These are phyloP conservation scores for Paecilomyces sp. DNA, from an alignment of 2,329 filamentous ascomycete genomes.

Conservation along the genomic window DNA sequence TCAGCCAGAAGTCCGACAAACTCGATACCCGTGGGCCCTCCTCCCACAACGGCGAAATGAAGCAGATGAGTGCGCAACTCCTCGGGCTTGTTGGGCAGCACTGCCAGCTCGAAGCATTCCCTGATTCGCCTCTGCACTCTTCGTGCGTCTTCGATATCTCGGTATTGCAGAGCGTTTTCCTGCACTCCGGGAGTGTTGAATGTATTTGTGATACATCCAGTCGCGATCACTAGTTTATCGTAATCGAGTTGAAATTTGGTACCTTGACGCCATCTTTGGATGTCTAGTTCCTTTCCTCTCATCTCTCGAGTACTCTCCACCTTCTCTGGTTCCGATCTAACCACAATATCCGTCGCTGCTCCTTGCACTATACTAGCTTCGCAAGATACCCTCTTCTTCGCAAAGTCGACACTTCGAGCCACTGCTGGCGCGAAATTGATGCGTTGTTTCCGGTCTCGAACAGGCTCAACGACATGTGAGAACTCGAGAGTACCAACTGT, in stretches of 20 bases:
- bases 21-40: conserved; percentile 43
- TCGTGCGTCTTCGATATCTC: conserved; percentile 65
- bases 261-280: conserved; percentile 41
- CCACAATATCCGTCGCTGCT: conserved; percentile 11
- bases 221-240: conserved; percentile 71
- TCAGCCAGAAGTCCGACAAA: conserved; percentile 47
- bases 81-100: conserved; percentile 43
- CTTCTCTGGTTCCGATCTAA: conserved; percentile 7
- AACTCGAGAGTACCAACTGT: conserved; percentile 80
- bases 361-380: conserved; percentile 51
- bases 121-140: conserved; percentile 44
- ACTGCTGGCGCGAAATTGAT: conserved; percentile 68
- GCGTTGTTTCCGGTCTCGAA: conserved; percentile 55
- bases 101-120: conserved; percentile 45
- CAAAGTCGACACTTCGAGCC: conserved; percentile 70
- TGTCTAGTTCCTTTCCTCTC: conserved; percentile 12
- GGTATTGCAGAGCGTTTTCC: conserved; percentile 71
- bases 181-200: conserved; percentile 71
- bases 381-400: conserved; percentile 59
- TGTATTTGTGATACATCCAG: conserved; percentile 74
- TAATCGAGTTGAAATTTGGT: conserved; percentile 61
- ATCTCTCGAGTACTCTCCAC: conserved; percentile 4
- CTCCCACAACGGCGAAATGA: conserved; percentile 48
- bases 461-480: conserved; percentile 68
- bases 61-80: conserved; percentile 40